Percentiles rank a stretch among this genome's conserved stretches.
Evolutionary conservation across 208 protist genomes (phyloP).

Genomic region (Wallacemonas sp.): DNA sequence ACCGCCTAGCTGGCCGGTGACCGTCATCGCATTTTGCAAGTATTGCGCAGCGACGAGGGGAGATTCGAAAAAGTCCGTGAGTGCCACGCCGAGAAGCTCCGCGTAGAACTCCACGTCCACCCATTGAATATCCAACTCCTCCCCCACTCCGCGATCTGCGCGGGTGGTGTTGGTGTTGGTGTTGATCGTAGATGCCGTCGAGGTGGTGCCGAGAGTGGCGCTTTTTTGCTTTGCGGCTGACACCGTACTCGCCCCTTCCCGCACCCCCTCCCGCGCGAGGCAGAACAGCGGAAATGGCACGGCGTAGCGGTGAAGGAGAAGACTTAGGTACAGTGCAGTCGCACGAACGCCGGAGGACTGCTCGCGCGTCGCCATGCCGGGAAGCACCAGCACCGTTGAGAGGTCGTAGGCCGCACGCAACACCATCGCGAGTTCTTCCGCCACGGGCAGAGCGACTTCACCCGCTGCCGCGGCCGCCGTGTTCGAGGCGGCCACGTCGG

Average conservation of each 20-base stretch:
- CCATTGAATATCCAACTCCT: slow-evolving; percentile 77
- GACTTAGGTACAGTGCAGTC: slow-evolving; percentile 62
- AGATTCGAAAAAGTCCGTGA: slow-evolving; percentile 77
- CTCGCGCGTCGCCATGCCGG: slow-evolving; percentile 31
- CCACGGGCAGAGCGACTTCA: slow-evolving; percentile 38
- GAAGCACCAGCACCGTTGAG: slow-evolving; percentile 36
- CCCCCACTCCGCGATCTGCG: background rate
- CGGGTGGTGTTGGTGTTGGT: background rate
- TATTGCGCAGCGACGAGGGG: slow-evolving; percentile 53
- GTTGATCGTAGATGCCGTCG: background rate
- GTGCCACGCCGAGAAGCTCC: slow-evolving; percentile 52
- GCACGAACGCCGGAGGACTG: slow-evolving; percentile 32
- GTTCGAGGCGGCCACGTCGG: background rate
- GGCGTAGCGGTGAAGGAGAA: slow-evolving; percentile 65
- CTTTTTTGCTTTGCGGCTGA: background rate
- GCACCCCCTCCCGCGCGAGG: slow-evolving; percentile 18
- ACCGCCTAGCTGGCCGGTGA: slow-evolving; percentile 32
- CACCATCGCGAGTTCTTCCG: slow-evolving; percentile 54
- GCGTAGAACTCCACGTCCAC: slow-evolving; percentile 73
- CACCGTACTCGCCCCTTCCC: background rate
- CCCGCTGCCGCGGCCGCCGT: background rate
- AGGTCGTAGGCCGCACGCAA: slow-evolving; percentile 74
- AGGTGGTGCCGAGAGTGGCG: background rate
- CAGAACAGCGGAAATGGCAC: slow-evolving; percentile 74
- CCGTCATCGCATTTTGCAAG: slow-evolving; percentile 72